Base-by-base conservation (phyloP, 2,329 filamentous ascomycete genomes). In the Alternaria sp. region DNA sequence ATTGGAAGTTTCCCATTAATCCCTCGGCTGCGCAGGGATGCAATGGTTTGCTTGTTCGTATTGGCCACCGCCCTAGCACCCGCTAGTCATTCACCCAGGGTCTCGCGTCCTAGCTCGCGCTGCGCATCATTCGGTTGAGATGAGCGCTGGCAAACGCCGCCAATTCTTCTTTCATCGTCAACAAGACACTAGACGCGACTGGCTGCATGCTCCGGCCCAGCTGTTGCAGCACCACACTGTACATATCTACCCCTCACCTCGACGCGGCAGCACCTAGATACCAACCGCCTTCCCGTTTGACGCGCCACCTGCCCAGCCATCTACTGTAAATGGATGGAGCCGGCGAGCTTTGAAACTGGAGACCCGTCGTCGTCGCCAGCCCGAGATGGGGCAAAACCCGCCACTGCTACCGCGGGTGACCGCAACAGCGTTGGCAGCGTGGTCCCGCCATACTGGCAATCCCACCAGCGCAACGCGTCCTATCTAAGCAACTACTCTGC, bases 381-480 rank as follows among this genome's bases (percentile, higher is more conserved):
- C 55, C 56, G 62, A 58, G 67, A 69, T 64, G 67, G 62, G 54
- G 52, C 59, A 61, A 69, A 62, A 45, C 30, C 66, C 62, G 70
- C 70, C 66, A 68, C 67, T 38, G 54, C 58, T 56, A 66, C 25
- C 25, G 25, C 67, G 48, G 68, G 68, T 41, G 68, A 75, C 66
- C 70, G 74, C 65, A 74, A 59, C 65, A 74, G 71, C 56, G 68
- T 78, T 57, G 74, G 69, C 40, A 25, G 20, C 59, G 69, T 79
- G 57, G 74, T 82, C 28, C 83, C 83, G 48, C 82, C 82, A 7
- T 85, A 81, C 74, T 85, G 83, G 82, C 77, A 80, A 62, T 69
- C 74, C 46, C 79, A 81, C 62, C 77, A 78, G 60, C 76, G 78
- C 44, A 74, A 70, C 56, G 72, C 76, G 60, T 80, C 79, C 44